These are phyloP conservation scores for Lasiosphaeris hirsuta DNA, from an alignment of 495 filamentous ascomycete genomes.

Conservation along the genomic window DNA sequence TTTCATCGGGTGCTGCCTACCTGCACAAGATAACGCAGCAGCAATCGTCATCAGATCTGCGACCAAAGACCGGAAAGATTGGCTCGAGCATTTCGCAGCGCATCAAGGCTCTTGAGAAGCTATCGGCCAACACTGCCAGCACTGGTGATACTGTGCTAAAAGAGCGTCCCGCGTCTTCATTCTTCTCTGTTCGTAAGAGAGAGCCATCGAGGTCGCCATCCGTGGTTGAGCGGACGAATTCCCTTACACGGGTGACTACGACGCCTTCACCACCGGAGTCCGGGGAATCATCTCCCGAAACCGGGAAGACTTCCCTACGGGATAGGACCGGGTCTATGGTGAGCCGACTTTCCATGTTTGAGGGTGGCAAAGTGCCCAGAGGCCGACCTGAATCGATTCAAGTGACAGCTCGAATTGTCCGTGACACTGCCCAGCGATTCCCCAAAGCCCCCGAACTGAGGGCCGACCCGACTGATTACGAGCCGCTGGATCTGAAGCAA, in stretches of 20 bases:
- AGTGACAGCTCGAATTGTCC: conserved; percentile 74
- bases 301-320: conserved; percentile 19
- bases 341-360: conserved; percentile 47
- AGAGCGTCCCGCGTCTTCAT: conserved; percentile 40
- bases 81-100: conserved; percentile 85
- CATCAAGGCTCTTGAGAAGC: conserved; percentile 80
- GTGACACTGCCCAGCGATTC: conserved; percentile 51
- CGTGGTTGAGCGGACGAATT: conserved; percentile 40
- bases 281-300: conserved; percentile 43
- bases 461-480: conserved; percentile 36
- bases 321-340: conserved; percentile 44
- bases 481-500: conserved; percentile 61
- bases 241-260: conserved; percentile 30
- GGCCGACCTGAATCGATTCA: conserved; percentile 68
- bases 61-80: conserved; percentile 74
- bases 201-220: conserved; percentile 45
- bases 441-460: conserved; percentile 42
- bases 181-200: conserved; percentile 53
- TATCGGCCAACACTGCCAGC: conserved; percentile 48
- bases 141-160: conserved; percentile 19
- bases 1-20: conserved; percentile 46
- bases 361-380: conserved; percentile 37
- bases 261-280: conserved; percentile 41
- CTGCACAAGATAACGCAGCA: conserved; percentile 48
- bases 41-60: conserved; percentile 37